Percentiles rank a stretch among this genome's conserved stretches.
phyloP scores from a whole-genome alignment of 768 basidiomycete genomes.

The Rhodosporidiobolus sp. region DNA sequence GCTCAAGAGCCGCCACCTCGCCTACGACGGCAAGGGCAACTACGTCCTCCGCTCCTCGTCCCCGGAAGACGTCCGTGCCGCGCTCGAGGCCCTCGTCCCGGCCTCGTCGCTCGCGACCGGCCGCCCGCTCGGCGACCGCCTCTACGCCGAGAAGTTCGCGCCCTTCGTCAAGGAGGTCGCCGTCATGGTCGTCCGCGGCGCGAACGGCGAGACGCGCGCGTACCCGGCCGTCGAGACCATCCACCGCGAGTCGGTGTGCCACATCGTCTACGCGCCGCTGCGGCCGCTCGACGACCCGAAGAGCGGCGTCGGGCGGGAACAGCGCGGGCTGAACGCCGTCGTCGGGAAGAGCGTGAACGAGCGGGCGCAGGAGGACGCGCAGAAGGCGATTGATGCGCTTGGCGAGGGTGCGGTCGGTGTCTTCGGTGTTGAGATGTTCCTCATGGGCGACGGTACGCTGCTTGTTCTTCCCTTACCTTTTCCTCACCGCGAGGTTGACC shows the following conservation, averaged over 20 bases:
- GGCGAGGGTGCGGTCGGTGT: slow-evolving; percentile 73
- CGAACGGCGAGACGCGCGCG: slow-evolving; percentile 66
- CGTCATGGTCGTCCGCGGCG: slow-evolving; percentile 89
- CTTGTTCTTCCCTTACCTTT: slow-evolving; percentile 3
- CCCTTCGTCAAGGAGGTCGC: slow-evolving; percentile 85
- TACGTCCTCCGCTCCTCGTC: slow-evolving; percentile 63
- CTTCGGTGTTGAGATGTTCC: slow-evolving; percentile 98
- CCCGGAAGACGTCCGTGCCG: slow-evolving; percentile 54
- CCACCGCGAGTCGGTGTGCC: slow-evolving; percentile 88
- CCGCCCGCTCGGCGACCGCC: slow-evolving; percentile 59
- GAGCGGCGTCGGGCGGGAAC: slow-evolving; percentile 32
- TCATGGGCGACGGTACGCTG: slow-evolving; percentile 73
- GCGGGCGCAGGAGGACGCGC: slow-evolving; percentile 70
- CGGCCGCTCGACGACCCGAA: slow-evolving; percentile 48
- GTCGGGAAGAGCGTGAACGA: slow-evolving; percentile 57
- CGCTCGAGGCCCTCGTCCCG: slow-evolving; percentile 50
- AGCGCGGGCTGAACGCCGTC: slow-evolving; percentile 48
- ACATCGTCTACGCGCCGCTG: slow-evolving; percentile 85
- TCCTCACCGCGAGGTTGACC: too few relatives aligned
- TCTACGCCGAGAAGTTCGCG: slow-evolving; percentile 94
- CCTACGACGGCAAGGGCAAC: slow-evolving; percentile 95
- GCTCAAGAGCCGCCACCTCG: slow-evolving; percentile 91
- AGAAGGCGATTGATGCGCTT: slow-evolving; percentile 71
- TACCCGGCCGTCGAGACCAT: slow-evolving; percentile 94
- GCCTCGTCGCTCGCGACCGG: slow-evolving; percentile 49